Evolutionary conservation across 2,329 filamentous ascomycete genomes (phyloP).

Genomic region (Trichoderma sp.): DNA sequence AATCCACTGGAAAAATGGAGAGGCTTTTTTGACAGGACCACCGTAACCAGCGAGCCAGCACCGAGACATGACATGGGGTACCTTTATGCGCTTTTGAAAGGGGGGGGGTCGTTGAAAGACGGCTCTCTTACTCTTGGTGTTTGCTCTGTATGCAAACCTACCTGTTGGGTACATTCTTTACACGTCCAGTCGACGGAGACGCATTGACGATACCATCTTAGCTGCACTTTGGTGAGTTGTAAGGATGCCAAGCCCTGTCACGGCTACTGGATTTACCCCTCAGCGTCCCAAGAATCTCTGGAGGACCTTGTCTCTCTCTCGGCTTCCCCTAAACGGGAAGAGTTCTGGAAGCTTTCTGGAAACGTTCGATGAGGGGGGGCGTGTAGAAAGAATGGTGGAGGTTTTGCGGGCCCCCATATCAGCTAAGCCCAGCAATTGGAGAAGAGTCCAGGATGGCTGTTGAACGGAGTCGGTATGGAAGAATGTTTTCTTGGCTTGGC

Average conservation of each 20-base stretch:
- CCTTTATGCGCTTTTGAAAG: background rate
- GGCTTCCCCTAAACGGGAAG: background rate
- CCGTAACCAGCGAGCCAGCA: background rate
- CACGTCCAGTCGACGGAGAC: background rate
- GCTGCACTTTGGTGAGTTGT: background rate
- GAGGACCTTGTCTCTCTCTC: background rate
- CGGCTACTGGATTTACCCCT: slow-evolving; percentile 12
- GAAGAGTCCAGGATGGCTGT: background rate
- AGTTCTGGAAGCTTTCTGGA: slow-evolving; percentile 10
- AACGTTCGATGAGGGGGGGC: background rate
- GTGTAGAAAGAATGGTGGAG: background rate
- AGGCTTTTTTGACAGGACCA: background rate
- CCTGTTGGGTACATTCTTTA: background rate
- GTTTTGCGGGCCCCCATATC: background rate
- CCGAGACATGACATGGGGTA: background rate
- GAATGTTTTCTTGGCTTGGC: background rate
- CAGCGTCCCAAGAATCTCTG: background rate
- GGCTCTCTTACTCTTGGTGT: background rate
- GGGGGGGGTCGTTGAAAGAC: background rate
- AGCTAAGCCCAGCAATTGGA: background rate
- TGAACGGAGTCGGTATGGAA: background rate
- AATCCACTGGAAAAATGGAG: background rate
- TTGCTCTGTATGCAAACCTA: background rate
- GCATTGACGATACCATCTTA: background rate
- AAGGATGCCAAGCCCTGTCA: background rate